Evolutionary conservation across 2,329 filamentous ascomycete species (phyloP).

Genomic region (Metarhizium rileyi): DNA sequence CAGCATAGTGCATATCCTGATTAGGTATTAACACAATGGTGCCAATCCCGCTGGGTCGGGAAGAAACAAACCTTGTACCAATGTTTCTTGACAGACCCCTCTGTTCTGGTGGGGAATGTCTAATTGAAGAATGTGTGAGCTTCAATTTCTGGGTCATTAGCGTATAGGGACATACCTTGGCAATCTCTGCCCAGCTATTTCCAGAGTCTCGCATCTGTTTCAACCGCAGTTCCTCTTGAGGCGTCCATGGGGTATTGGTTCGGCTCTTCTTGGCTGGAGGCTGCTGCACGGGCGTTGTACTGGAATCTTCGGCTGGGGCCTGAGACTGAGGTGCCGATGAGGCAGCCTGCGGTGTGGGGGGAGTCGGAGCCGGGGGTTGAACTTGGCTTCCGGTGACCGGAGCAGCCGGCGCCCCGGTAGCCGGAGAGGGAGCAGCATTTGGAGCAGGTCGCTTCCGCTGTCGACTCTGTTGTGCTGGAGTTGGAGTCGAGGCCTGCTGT

Average conservation of each 20-base stretch:
- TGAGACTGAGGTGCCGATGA: slow-evolving; percentile 18
- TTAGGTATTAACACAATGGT: background rate
- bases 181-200: slow-evolving; percentile 95
- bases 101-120: slow-evolving; percentile 87
- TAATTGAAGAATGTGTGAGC: slow-evolving; percentile 23
- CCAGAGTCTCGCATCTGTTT: slow-evolving; percentile 92
- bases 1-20: slow-evolving; percentile 97
- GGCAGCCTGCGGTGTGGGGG: slow-evolving; percentile 20
- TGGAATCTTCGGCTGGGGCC: slow-evolving; percentile 21
- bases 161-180: slow-evolving; percentile 64
- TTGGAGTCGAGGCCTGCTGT: slow-evolving; percentile 28
- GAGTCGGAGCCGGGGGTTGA: slow-evolving; percentile 20
- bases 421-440: slow-evolving; percentile 28
- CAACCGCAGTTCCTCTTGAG: slow-evolving; percentile 81
- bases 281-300: slow-evolving; percentile 23
- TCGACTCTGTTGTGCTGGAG: slow-evolving; percentile 27
- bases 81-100: slow-evolving; percentile 98
- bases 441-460: slow-evolving; percentile 33
- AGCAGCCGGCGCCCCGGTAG: slow-evolving; percentile 22
- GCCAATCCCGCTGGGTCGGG: background rate
- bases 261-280: slow-evolving; percentile 79
- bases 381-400: slow-evolving; percentile 23
- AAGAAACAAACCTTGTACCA: slow-evolving; percentile 80
- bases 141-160: background rate
- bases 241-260: slow-evolving; percentile 98